Conservation (phyloP, 2,329 filamentous ascomycete species). For the Calonectria honghensis region DNA sequence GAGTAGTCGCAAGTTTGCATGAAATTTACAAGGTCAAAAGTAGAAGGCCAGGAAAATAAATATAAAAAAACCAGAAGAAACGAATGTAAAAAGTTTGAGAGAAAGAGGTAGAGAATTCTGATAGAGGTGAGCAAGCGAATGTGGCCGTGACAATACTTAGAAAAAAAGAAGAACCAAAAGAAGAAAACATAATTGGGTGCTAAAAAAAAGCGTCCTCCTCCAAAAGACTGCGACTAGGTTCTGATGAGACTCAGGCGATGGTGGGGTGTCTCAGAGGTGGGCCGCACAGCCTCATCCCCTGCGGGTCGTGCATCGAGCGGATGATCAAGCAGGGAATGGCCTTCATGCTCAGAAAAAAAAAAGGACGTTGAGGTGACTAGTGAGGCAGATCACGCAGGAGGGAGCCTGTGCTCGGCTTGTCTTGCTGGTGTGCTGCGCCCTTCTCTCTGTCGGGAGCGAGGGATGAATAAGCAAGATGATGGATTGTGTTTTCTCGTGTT, state of each 20-base stretch:
- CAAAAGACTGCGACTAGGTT: not conserved
- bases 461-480: not conserved
- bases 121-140: not conserved
- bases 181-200: not conserved
- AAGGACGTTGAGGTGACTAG: not conserved
- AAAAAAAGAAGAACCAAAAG: too few relatives aligned
- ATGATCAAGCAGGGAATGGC: constrained; percentile 6
- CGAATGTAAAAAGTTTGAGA: not conserved
- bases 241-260: not conserved
- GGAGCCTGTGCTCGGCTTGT: not conserved
- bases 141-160: not conserved
- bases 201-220: not conserved
- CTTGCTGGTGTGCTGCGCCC: not conserved
- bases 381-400: not conserved
- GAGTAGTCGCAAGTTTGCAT: not conserved
- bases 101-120: too few relatives aligned
- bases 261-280: not conserved
- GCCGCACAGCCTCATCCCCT: constrained; percentile 14
- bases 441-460: not conserved
- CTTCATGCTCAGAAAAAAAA: not conserved
- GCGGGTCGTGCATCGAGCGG: not conserved
- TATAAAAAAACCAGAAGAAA: not conserved
- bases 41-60: too few relatives aligned
- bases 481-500: not conserved
- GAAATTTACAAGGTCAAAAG: not conserved